phyloP scores from a whole-genome alignment of 2,329 filamentous ascomycete genomes.

The Sporothrix variecibatus region DNA sequence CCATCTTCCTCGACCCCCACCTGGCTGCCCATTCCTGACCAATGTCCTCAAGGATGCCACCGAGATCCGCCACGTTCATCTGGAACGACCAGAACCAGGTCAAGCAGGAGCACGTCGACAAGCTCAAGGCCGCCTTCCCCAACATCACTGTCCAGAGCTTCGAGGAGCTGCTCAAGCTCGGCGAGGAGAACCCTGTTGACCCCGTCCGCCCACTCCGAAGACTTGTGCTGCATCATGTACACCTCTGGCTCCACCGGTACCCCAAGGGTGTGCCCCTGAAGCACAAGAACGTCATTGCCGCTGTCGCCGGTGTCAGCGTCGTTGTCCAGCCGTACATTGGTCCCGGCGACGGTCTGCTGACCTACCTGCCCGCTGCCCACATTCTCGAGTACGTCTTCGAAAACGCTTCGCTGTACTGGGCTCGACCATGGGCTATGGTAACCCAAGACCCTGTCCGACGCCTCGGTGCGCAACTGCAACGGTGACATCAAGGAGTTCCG shows the following conservation, averaged over 20 bases:
- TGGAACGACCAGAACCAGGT: slow-evolving; percentile 57
- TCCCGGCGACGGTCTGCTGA: slow-evolving; percentile 75
- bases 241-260: slow-evolving; percentile 82
- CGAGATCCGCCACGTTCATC: slow-evolving; percentile 55
- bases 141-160: slow-evolving; percentile 52
- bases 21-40: slow-evolving; percentile 59
- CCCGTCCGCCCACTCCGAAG: slow-evolving; percentile 69
- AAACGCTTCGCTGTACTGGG: slow-evolving; percentile 81
- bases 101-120: slow-evolving; percentile 53
- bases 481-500: slow-evolving; percentile 86
- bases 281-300: slow-evolving; percentile 73
- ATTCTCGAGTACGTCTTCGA: slow-evolving; percentile 92
- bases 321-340: slow-evolving; percentile 77
- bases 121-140: slow-evolving; percentile 52
- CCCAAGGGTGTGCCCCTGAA: slow-evolving; percentile 77
- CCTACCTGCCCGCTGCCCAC: slow-evolving; percentile 83
- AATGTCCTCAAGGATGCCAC: slow-evolving; percentile 56
- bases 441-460: slow-evolving; percentile 80
- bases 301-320: slow-evolving; percentile 74
- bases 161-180: slow-evolving; percentile 53
- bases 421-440: slow-evolving; percentile 85
- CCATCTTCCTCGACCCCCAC: slow-evolving; percentile 73
- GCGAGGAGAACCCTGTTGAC: slow-evolving; percentile 66
- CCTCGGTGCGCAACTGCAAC: slow-evolving; percentile 79
- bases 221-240: slow-evolving; percentile 72